Evolutionary conservation across 2,329 filamentous ascomycete genomes (phyloP).

Genomic region (Botrytis byssoidea): DNA sequence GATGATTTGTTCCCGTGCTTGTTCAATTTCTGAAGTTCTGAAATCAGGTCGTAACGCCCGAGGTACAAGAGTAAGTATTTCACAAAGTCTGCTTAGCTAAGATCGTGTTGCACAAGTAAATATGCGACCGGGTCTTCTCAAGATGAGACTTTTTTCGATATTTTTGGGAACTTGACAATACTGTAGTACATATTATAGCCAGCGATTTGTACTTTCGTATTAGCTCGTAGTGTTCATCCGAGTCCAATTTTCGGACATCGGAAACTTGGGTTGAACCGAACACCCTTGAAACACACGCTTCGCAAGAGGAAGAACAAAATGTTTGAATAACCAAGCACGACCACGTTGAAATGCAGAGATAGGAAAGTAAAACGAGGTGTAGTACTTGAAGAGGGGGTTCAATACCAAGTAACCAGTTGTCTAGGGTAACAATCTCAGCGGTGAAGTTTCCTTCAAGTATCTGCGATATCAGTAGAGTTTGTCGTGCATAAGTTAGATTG

Average conservation of each 20-base stretch:
- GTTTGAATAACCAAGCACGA: constrained; percentile 9
- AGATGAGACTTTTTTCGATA: background rate
- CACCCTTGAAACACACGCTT: constrained; percentile 9
- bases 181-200: background rate
- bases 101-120: background rate
- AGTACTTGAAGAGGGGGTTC: constrained; percentile 17
- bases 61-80: background rate
- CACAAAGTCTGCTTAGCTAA: background rate
- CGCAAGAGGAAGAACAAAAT: background rate
- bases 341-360: constrained; percentile 17
- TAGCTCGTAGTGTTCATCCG: background rate
- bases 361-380: constrained; percentile 12
- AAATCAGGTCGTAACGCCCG: background rate
- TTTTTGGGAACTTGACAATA: background rate
- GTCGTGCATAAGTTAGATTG: constrained; percentile 21
- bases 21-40: background rate
- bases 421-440: constrained; percentile 22
- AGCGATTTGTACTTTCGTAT: background rate
- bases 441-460: constrained; percentile 18
- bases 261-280: constrained; percentile 4
- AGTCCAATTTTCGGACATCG: constrained; percentile 9
- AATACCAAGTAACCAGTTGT: constrained; percentile 12
- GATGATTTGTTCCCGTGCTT: constrained; percentile 1
- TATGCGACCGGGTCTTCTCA: background rate
- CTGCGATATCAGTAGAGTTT: constrained; percentile 19